Evolutionary conservation across 805 yeast genomes (phyloP).

Genomic region (Monosporozyma siamensis): DNA sequence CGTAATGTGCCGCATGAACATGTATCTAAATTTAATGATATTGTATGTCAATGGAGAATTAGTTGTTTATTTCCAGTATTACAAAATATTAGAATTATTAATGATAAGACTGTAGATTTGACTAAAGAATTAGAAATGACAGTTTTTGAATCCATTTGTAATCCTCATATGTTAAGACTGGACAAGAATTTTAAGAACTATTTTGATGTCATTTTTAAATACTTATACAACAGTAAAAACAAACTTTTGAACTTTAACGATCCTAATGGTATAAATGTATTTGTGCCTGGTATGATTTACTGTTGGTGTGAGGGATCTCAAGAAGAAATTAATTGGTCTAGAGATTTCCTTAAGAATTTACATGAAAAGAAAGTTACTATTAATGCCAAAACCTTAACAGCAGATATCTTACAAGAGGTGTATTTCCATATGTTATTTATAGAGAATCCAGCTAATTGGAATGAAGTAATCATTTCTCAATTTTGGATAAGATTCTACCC

Average conservation of each 20-base stretch:
- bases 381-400: constrained; percentile 20
- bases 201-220: constrained; percentile 32
- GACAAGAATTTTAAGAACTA: constrained; percentile 29
- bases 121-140: constrained; percentile 21
- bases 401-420: constrained; percentile 47
- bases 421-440: constrained; percentile 41
- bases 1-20: constrained; percentile 41
- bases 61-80: constrained; percentile 18
- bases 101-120: constrained; percentile 15
- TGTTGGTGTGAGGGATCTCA: constrained; percentile 46
- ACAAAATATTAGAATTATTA: constrained; percentile 16
- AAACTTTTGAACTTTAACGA: constrained; percentile 18
- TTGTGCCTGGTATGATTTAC: constrained; percentile 45
- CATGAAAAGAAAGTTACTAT: constrained; percentile 9
- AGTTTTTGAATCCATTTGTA: constrained; percentile 41
- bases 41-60: constrained; percentile 31
- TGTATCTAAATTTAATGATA: constrained; percentile 28
- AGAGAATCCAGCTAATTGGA: constrained; percentile 44
- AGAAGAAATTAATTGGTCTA: constrained; percentile 42
- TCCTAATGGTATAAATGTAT: constrained; percentile 8
- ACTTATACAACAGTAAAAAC: constrained; percentile 24
- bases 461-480: constrained; percentile 24
- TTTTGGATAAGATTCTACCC: constrained; percentile 29
- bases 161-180: constrained; percentile 41
- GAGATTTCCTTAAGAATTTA: constrained; percentile 23